Evolutionary conservation across 2,329 filamentous ascomycete genomes (phyloP), one percentile per base, ranked within the genome.

Genomic region (Trichophyton benhamiae): DNA sequence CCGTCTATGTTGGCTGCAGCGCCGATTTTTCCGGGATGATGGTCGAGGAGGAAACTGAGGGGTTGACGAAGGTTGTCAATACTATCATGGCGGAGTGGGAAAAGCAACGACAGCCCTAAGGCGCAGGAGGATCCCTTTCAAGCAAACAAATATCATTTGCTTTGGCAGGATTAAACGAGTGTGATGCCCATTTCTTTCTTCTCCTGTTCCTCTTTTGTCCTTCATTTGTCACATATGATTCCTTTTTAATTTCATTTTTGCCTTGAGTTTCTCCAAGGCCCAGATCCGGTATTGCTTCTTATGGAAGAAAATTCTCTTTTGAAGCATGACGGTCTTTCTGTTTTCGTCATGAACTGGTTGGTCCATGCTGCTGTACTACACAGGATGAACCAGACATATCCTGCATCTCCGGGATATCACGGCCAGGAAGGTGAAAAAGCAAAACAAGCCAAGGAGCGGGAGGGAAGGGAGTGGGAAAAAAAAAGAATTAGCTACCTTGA

Each of bases 31-130:
- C 83, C 68, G 90, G 90, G 8, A 87, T 90, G 20, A 88, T 85
- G 0, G 84, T 92, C 5, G 91, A 96, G 71, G 94, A 97, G 78
- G 92, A 97, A 76, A 91, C 96, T 85, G 90, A 92, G 70, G 89
- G 87, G 0, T 86, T 96, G 68, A 84, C 83, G 68, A 82, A 81
- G 65, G 84, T 95, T 46, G 84, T 91, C 36, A 82, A 87, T 62
- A 83, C 88, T 55, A 82, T 91, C 13, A 76, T 85, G 70, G 76
- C 77, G 49, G 79, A 83, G 66, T 74, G 70, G 72, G 67, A 72
- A 22, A 62, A 63, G 30, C 57, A 62, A 25, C 33, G 46, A 27
- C 55, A 25, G n/a, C 15, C 15, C 53, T n/a, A 42, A 42, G 30
- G n/a, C 33, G 33, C 9, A 57, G n/a, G 13, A 58, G 20, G 17